These are phyloP conservation scores for Leccinum rimulosum DNA, from an alignment of 768 basidiomycete genomes.

Conservation along the genomic window DNA sequence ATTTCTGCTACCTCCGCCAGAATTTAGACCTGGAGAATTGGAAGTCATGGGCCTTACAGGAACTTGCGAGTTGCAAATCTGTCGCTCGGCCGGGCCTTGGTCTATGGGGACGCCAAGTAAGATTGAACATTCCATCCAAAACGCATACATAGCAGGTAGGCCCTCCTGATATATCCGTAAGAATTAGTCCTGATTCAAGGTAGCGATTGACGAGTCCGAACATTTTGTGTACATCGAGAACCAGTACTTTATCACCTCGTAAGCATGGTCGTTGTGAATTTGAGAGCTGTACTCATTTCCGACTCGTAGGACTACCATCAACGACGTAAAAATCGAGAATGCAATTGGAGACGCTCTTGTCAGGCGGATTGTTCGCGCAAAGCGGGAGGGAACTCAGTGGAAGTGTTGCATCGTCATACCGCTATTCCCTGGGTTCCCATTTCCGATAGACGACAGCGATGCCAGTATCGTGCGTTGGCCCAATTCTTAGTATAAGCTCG, in stretches of 20 bases:
- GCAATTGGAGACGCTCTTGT: slow-evolving; percentile 93
- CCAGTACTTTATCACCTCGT: neutral
- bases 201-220: neutral
- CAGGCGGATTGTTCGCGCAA: slow-evolving; percentile 84
- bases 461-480: slow-evolving; percentile 74
- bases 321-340: slow-evolving; percentile 87
- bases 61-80: slow-evolving; percentile 96
- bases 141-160: slow-evolving; percentile 86
- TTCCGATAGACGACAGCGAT: slow-evolving; percentile 88
- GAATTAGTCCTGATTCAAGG: slow-evolving; percentile 1
- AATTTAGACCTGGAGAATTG: slow-evolving; percentile 82
- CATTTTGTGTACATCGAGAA: neutral
- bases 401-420: slow-evolving; percentile 92
- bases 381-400: slow-evolving; percentile 79
- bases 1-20: slow-evolving; percentile 89
- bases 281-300: slow-evolving; percentile 1
- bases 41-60: slow-evolving; percentile 81
- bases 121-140: slow-evolving; percentile 91
- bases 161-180: neutral
- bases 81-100: slow-evolving; percentile 94
- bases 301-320: slow-evolving; percentile 69
- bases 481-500: neutral
- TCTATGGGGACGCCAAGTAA: slow-evolving; percentile 86
- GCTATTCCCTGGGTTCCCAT: slow-evolving; percentile 88
- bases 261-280: neutral